Base-by-base conservation (phyloP, 2,329 filamentous ascomycete species). In the Ramichloridium luteum region DNA sequence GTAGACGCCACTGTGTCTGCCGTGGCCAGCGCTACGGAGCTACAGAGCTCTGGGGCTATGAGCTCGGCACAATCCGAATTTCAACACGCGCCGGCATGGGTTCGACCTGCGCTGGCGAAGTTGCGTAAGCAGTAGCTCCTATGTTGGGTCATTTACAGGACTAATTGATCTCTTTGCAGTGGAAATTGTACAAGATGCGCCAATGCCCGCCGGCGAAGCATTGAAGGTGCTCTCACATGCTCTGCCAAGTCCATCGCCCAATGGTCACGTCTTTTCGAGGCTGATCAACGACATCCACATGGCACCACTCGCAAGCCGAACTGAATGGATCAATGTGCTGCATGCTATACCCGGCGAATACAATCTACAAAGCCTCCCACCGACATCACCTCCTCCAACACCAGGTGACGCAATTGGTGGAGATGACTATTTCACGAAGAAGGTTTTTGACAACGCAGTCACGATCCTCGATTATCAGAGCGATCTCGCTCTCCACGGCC, bases 321-420 rank as follows among this genome's bases (percentile, higher is more conserved):
- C 65, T 1, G 64, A 65, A 2, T 77, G 72, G 58, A 74, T 77
- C 52, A 74, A 74, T 37, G 67, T 77, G 30, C 74, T 72, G 32
- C 72, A 77, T 46, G 73, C 72, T 1, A 68, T 76, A 1, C 72
- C 71, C 6, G 68, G 70, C 25, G 67, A 68, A 31, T 76, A 74
- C 54, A 75, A 66, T 34, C 61, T 77, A 20, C 64, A 65, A 13
- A 72, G 75, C 41, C 60, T 77, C 3, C 20, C 20, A 23, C 73
- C 73, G 5, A 70, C 65, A 16, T 76, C 73, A n/a, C 73, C 73
- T 6, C 70, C 72, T 3, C 67, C 60, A 31, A 76, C 73, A 2
- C 73, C 73, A 9, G 62, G 60, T 6, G 60, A 59, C 4, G 54
- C 58, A 1, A 59, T 65, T 20, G 61, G 61, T 13, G 63, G 63